Base-by-base conservation (phyloP, 352 stramenopile genomes). In the Phytophthora quininea region DNA sequence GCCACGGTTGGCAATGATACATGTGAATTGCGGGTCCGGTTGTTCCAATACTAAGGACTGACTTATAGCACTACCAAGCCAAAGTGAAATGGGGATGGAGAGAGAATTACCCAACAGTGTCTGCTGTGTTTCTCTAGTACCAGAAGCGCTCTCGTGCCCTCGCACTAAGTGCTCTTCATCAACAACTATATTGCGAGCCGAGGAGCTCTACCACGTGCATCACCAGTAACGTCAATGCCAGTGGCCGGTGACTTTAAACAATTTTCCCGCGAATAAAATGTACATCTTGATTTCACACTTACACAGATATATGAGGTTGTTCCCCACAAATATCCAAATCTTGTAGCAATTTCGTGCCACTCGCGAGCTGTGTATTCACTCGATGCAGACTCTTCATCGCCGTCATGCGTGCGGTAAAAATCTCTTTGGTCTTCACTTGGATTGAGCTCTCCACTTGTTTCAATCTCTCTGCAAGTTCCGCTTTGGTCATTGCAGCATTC, bases 71-170 rank as follows among this genome's bases (percentile, higher is more conserved):
- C 35, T 40, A 40, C 35, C 6, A 29, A 10, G 3, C n/a, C 10
- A 47, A 24, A 40, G 52, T 56, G 0, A 72, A 89, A 33, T 90
- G 82, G 70, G 67, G 69, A 6, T 88, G 65, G 72, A 71, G 64
- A 11, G 73, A 65, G 47, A 72, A 64, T 9, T 54, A 73, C 24
- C 67, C 69, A 11, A 70, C 61, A 3, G 53, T 89, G 7, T 80
- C 81, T 3, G 46, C 70, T 0, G 81, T 91, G 14, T 91, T 84
- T 30, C 54, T 93, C 3, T 82, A 93, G 52, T 91, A 82, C 42
- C 82, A 90, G 50, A 85, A 86, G 54, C 73, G 77, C 2, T 70
- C 55, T 12, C 69, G 79, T 4, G 24, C 43, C 1, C 14, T 54
- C 0, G 62, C 75, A n/a, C 74, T 67, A 5, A 77, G 62, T 33